phyloP scores from a whole-genome alignment of 164 flowering plant genomes.

The Akebia trifoliata region DNA sequence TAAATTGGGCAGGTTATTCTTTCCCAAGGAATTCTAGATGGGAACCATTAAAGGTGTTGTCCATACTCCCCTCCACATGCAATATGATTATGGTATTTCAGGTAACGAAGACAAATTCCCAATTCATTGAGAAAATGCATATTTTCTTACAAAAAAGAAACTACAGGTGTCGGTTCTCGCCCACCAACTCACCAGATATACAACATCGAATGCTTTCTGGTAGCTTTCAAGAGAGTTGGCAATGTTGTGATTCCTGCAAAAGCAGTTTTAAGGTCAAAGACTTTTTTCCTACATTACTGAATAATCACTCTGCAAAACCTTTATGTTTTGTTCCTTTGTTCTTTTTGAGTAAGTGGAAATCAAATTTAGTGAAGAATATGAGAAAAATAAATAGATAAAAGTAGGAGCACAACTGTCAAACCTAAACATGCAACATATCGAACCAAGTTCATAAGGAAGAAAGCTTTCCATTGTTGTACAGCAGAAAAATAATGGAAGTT shows the following conservation, averaged over 20 bases:
- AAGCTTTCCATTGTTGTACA: too few relatives aligned
- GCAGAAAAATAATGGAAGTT: too few relatives aligned
- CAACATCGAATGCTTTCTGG: conserved; percentile 66
- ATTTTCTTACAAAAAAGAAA: neutral
- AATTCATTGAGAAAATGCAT: neutral
- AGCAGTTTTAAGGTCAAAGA: conserved; percentile 6
- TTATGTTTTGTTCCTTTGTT: neutral
- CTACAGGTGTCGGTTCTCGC: neutral
- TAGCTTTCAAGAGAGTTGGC: conserved; percentile 60
- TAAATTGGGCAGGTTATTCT: neutral
- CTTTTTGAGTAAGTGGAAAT: neutral
- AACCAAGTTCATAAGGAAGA: too few relatives aligned
- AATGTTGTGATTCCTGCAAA: conserved; percentile 76
- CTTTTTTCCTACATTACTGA: neutral
- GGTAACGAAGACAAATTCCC: neutral
- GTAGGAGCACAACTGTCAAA: neutral
- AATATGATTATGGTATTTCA: neutral
- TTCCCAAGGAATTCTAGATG: neutral
- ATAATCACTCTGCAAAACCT: neutral
- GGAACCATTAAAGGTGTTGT: neutral
- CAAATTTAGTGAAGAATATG: neutral
- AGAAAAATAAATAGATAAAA: neutral
- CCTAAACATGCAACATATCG: too few relatives aligned
- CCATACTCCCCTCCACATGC: neutral
- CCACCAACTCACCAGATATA: conserved; percentile 58